Percentiles rank a stretch among this genome's conserved stretches.
These are phyloP conservation scores for Elymus sibiricus DNA, from an alignment of 176 grass and related monocot genomes.

Conservation along the genomic window DNA sequence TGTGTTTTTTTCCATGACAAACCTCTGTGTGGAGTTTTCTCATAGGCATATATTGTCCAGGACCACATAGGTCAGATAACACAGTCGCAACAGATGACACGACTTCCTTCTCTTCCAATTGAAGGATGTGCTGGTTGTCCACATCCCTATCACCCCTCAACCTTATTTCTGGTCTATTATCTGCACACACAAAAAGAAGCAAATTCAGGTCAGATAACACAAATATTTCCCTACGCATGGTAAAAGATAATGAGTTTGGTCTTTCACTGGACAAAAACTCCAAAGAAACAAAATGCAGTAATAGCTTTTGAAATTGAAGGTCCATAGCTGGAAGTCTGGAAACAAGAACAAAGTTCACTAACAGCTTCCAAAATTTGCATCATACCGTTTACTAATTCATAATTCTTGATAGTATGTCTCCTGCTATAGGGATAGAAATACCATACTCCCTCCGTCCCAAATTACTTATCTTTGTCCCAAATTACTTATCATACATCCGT, in stretches of 20 bases:
- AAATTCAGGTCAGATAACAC: background rate
- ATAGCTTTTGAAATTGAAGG: background rate
- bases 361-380: background rate
- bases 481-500: too few species aligned
- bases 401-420: background rate
- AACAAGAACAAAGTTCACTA: background rate
- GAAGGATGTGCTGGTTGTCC: conserved; percentile 68
- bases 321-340: background rate
- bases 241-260: background rate
- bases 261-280: background rate
- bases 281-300: background rate
- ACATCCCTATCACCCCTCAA: conserved; percentile 61
- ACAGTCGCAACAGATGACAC: conserved; percentile 84
- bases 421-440: background rate
- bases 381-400: background rate
- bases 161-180: conserved; percentile 65
- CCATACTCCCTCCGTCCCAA: too few species aligned
- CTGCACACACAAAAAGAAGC: conserved; percentile 28
- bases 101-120: conserved; percentile 83
- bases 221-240: background rate
- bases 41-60: conserved; percentile 87
- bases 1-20: conserved; percentile 30
- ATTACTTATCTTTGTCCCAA: too few species aligned
- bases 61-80: conserved; percentile 78
- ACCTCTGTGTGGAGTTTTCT: conserved; percentile 87